Evolutionary conservation across 805 yeast genomes (phyloP).

Genomic region (Candida hungchunana): DNA sequence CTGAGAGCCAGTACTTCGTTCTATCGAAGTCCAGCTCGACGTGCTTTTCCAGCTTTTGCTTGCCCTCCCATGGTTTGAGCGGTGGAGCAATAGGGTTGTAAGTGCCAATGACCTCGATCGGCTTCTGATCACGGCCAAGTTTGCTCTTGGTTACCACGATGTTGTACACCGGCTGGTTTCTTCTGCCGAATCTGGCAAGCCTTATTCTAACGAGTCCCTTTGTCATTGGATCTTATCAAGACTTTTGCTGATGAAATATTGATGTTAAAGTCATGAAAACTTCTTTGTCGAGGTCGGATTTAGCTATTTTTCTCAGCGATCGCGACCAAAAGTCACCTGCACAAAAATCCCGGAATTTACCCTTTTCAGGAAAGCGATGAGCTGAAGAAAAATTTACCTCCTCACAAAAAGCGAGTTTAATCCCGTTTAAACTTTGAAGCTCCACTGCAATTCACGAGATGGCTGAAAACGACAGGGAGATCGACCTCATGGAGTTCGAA

Average conservation of each 20-base stretch:
- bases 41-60: conserved; percentile 62
- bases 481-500: conserved; percentile 36
- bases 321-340: no score
- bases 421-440: background rate
- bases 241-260: no score
- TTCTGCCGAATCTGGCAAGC: conserved; percentile 89
- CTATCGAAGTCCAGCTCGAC: conserved; percentile 81
- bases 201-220: conserved; percentile 82
- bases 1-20: conserved; percentile 94
- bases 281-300: conserved; percentile 1
- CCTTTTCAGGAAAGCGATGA: conserved; percentile 5
- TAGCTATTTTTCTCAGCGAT: no score
- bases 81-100: conserved; percentile 82
- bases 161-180: conserved; percentile 81
- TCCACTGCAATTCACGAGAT: no score
- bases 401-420: background rate
- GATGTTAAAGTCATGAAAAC: no score
- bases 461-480: conserved; percentile 18
- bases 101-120: conserved; percentile 93
- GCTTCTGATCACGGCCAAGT: conserved; percentile 81
- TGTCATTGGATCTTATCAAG: no score
- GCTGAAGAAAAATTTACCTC: conserved; percentile 6
- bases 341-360: conserved; percentile 5
- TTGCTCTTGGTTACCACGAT: conserved; percentile 79
- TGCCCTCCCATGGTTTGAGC: conserved; percentile 55